Conservation (phyloP, 2,329 filamentous ascomycete species). For the Sordariomycetes sp. region DNA sequence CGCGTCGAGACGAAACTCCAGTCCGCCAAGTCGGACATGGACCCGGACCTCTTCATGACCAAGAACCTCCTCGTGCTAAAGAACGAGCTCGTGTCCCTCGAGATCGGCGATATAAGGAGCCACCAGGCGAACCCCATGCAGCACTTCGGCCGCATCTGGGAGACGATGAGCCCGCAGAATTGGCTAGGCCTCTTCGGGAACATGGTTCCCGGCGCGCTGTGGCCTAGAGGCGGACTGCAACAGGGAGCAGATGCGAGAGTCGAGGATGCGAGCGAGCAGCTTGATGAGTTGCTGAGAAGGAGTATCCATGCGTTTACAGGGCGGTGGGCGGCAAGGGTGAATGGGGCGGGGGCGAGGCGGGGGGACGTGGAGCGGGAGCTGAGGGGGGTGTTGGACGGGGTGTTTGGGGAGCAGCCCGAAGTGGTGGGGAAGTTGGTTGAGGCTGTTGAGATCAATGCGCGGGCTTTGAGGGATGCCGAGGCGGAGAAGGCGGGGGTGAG, state of each 20-base stretch:
- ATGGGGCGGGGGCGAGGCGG: slow-evolving; percentile 33
- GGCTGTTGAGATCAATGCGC: slow-evolving; percentile 42
- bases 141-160: slow-evolving; percentile 53
- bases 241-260: slow-evolving; percentile 26
- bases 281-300: slow-evolving; percentile 49
- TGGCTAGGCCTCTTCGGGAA: slow-evolving; percentile 45
- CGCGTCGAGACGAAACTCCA: slow-evolving; percentile 61
- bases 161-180: slow-evolving; percentile 43
- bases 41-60: slow-evolving; percentile 84
- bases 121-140: slow-evolving; percentile 33
- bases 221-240: slow-evolving; percentile 20
- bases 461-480: slow-evolving; percentile 33
- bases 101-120: slow-evolving; percentile 62
- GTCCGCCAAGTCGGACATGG: slow-evolving; percentile 43
- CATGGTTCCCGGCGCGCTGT: slow-evolving; percentile 39
- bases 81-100: slow-evolving; percentile 89
- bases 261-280: slow-evolving; percentile 50
- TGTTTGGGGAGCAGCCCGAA: slow-evolving; percentile 46
- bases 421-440: slow-evolving; percentile 47
- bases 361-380: slow-evolving; percentile 42
- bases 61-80: slow-evolving; percentile 92
- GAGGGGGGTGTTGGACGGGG: slow-evolving; percentile 39
- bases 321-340: slow-evolving; percentile 39
- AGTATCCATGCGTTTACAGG: slow-evolving; percentile 51
- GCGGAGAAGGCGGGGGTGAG: slow-evolving; percentile 17